Evolutionary conservation across 2,329 filamentous ascomycete species (phyloP), one percentile per base, ranked within the genome.

Genomic region (Talaromyces islandicus): DNA sequence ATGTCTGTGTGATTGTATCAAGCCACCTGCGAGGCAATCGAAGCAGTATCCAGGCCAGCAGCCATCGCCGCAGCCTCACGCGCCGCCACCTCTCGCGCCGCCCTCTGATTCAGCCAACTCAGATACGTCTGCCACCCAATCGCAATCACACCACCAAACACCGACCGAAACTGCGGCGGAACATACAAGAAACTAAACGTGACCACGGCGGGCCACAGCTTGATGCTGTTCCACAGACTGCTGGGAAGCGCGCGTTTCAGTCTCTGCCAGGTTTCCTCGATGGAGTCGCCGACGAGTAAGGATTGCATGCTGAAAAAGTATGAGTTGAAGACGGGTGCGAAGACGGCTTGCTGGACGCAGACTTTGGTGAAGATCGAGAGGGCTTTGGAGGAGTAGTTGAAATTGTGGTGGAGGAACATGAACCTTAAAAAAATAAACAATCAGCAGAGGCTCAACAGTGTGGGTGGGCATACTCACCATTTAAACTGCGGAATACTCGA

Each of bases 91-190:
- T 81, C 78, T 54, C 79, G 78, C 72, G 91, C 90, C 1, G 90
- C 90, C 63, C 80, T 79, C 68, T 88, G 83, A 68, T 96, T 96
- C 69, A 96, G 74, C 73, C 86, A 89, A 66, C 87, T 90, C 67
- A 97, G 70, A 79, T 96, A 97, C 0, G 91, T 92, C 82, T 96
- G 92, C 92, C 92, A 97, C 0, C 89, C 90, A 56, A 96, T 88
- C 1, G 91, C 90, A 64, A 96, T 83, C 7, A 88, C 77, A 1
- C 90, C 91, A 0, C 88, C 85, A 66, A 96, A 94, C 17, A 96
- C 82, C 67, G 86, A 90, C 56, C 92, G 81, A 74, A 91, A 93
- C 69, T 93, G 86, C 54, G 91, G 80, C 27, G 87, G 85, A 4
- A 97, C 79, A 68, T 91, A 94, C n/a, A 88, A 86, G 69, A 97